Percentiles rank a stretch among this genome's conserved stretches.
Evolutionary conservation across 345 rosid genomes (phyloP).

Genomic region (Heritiera littoralis): DNA sequence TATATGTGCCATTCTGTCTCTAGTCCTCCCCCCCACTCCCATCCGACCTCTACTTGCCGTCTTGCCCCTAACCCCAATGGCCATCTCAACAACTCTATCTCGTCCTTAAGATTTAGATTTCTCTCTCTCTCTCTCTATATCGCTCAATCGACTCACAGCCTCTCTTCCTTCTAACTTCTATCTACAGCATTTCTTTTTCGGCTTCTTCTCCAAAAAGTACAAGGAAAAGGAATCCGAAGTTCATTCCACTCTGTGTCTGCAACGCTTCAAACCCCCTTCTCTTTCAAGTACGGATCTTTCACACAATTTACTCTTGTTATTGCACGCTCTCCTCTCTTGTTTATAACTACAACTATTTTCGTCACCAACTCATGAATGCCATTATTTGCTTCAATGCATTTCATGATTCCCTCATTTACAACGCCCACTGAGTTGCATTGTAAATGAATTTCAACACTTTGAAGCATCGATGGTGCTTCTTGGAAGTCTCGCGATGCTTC

Average conservation of each 20-base stretch:
- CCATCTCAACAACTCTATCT: not conserved
- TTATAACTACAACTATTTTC: not conserved
- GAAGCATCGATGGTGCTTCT: slow-evolving; percentile 67
- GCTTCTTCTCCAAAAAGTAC: slow-evolving; percentile 2
- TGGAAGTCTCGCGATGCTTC: slow-evolving; percentile 49
- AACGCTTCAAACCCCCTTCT: not conserved
- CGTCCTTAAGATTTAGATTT: slow-evolving; percentile 1
- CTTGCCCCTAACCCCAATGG: too few relatives aligned
- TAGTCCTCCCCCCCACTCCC: too few relatives aligned
- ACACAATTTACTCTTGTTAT: slow-evolving; percentile 4
- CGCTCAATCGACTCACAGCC: not conserved
- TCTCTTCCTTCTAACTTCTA: not conserved
- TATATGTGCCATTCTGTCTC: too few relatives aligned
- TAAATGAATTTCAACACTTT: slow-evolving; percentile 22
- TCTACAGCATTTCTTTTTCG: not conserved
- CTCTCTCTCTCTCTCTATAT: not conserved
- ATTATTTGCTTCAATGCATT: slow-evolving; percentile 20
- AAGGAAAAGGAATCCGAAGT: not conserved
- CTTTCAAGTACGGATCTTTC: slow-evolving; percentile 9
- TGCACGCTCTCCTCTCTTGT: not conserved
- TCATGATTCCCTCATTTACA: not conserved
- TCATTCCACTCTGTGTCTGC: not conserved
- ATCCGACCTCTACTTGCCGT: too few relatives aligned
- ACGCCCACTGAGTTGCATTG: slow-evolving; percentile 31
- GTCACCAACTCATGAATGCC: not conserved